Evolutionary conservation across 129 eudicot species (phyloP).

Genomic region (Lactuca sativa): DNA sequence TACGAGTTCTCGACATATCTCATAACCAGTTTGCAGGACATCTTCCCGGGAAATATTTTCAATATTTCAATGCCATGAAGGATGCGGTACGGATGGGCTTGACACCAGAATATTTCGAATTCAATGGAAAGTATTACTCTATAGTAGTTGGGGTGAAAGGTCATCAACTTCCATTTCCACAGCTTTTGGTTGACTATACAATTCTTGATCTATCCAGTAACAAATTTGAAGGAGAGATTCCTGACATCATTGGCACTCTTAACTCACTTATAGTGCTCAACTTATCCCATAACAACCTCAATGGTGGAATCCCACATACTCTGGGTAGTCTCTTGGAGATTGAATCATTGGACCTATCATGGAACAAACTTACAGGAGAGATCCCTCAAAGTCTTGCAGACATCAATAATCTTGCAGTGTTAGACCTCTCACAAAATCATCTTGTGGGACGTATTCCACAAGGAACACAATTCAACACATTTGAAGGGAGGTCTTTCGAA

Average conservation of each 20-base stretch:
- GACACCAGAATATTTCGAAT: background rate
- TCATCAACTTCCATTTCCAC: background rate
- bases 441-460: constrained; percentile 16
- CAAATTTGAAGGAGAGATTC: constrained; percentile 6
- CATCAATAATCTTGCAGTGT: background rate
- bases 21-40: constrained; percentile 16
- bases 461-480: constrained; percentile 19
- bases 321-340: background rate
- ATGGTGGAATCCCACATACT: background rate
- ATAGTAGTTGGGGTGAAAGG: background rate
- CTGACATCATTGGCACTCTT: background rate
- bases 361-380: constrained; percentile 6
- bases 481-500: constrained; percentile 13
- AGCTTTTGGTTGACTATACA: background rate
- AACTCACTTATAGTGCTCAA: constrained; percentile 8
- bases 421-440: constrained; percentile 11
- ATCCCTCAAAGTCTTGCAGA: background rate
- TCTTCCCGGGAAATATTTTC: constrained; percentile 5
- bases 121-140: background rate
- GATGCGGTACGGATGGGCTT: background rate
- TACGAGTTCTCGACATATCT: constrained; percentile 32
- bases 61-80: constrained; percentile 20
- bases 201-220: constrained; percentile 1
- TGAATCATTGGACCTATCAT: background rate
- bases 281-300: constrained; percentile 8